Evolutionary conservation across 2,329 filamentous ascomycete species (phyloP), one percentile per base, ranked within the genome.

Genomic region (Phaeophleospora eucalypticola): DNA sequence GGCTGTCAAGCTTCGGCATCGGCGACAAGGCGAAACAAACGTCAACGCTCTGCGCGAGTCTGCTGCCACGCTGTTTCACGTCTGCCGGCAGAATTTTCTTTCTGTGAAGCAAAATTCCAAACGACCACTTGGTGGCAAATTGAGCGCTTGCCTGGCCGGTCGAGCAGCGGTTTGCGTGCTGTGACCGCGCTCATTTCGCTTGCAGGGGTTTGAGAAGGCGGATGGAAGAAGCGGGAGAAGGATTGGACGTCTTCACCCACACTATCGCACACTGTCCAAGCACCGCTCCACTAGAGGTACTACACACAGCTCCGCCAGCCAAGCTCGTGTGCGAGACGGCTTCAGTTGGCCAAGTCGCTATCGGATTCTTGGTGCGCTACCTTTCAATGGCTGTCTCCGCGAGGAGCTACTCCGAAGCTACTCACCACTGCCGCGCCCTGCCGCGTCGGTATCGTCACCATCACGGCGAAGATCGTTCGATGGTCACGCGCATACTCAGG

Each of bases 161-260:
- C 37, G 43, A 24, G 43, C 45, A 37, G 45, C 48, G 48, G 17
- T 38, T 37, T 19, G 15, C 18, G 15, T 19, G 36, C 18, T 17
- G 36, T 43, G 35, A 33, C 34, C 40, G 24, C 37, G 34, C 18
- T 42, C 45, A 50, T 53, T 15, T 50, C 47, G 51, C 51, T 53
- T 50, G 45, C 46, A 38, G 45, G 46, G 49, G 43, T 32, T 15
- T 51, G 44, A 18, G 48, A 49, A 48, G 36, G 24, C 19, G 45
- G 52, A 43, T 12, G 49, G 46, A 52, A 52, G n/a, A 41, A 47
- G 35, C 48, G 48, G 48, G 15, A 47, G 48, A 51, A 44, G 41
- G 17, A 19, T 41, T 17, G 4, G n/a, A 37, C 18, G 17, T 19
- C 12, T n/a, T 14, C 17, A 14, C 6, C 33, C n/a, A 32, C n/a